phyloP scores from a whole-genome alignment of 2,329 filamentous ascomycete genomes.

The Nakataea oryzae region DNA sequence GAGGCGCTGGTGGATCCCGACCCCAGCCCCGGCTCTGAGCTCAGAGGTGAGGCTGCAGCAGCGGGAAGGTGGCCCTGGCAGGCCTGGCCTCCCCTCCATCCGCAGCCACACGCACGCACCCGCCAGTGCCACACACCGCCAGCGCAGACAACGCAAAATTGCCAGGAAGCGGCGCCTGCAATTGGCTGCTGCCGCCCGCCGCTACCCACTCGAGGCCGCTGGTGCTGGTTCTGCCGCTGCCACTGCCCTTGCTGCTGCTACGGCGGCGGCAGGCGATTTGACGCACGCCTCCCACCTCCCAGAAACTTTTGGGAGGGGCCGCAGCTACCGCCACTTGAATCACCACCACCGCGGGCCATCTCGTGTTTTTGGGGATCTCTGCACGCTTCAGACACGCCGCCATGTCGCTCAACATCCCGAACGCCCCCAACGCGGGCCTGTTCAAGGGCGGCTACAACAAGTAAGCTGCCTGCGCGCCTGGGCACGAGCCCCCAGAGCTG shows the following conservation, averaged over 20 bases:
- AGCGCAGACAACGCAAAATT: too few relatives aligned
- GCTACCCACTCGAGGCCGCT: conserved; percentile 1
- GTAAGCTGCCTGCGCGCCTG: conserved; percentile 41
- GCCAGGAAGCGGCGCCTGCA: not conserved
- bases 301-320: conserved; percentile 7
- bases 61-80: too few relatives aligned
- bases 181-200: conserved; percentile 1
- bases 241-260: too few relatives aligned
- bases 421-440: conserved; percentile 81
- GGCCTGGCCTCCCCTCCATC: too few relatives aligned
- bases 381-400: conserved; percentile 9
- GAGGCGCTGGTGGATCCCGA: not conserved
- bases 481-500: not conserved
- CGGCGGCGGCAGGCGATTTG: too few relatives aligned
- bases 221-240: too few relatives aligned
- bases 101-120: too few relatives aligned
- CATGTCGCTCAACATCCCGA: conserved; percentile 96
- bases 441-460: conserved; percentile 97
- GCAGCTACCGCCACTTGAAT: conserved; percentile 4
- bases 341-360: not conserved
- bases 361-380: not conserved
- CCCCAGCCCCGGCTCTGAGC: too few relatives aligned
- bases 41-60: too few relatives aligned
- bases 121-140: too few relatives aligned
- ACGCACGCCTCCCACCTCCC: not conserved